phyloP scores from a whole-genome alignment of 164 flowering plant species.

The Aristolochia fimbriata region DNA sequence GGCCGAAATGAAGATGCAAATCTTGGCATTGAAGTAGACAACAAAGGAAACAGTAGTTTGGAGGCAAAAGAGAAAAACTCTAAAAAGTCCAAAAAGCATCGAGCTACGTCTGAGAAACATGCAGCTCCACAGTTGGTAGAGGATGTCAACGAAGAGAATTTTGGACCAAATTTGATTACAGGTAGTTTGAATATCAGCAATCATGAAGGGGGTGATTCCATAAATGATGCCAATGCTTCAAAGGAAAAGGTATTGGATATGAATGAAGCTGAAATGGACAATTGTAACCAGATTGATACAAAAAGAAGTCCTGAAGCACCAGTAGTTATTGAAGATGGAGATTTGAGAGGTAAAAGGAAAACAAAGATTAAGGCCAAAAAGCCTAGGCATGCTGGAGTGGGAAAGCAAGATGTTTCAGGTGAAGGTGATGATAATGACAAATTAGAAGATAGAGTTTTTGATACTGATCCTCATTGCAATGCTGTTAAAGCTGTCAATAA shows the following conservation, averaged over 20 bases:
- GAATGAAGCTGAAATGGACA: conserved; percentile 9
- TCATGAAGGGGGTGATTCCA: too few relatives aligned
- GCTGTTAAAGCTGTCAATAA: not conserved
- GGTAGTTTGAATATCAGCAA: too few relatives aligned
- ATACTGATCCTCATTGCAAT: not conserved
- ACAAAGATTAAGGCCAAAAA: not conserved
- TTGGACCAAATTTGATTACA: too few relatives aligned
- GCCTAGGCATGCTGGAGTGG: not conserved
- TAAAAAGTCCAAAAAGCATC: too few relatives aligned
- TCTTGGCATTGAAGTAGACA: too few relatives aligned
- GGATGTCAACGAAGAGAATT: too few relatives aligned
- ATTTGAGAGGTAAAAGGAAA: not conserved
- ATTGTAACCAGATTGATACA: conserved; percentile 6
- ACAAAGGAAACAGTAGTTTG: too few relatives aligned
- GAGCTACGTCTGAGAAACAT: too few relatives aligned
- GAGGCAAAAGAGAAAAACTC: too few relatives aligned
- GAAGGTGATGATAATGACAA: not conserved
- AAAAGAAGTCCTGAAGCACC: conserved; percentile 12
- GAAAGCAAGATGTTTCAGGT: not conserved
- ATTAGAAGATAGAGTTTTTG: not conserved
- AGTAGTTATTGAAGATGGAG: conserved; percentile 10
- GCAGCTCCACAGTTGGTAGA: too few relatives aligned
- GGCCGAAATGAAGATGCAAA: too few relatives aligned
- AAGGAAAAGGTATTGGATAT: not conserved
- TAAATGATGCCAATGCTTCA: too few relatives aligned